phyloP scores from a whole-genome alignment of 352 stramenopile species.

The Pythium scleroteichum region DNA sequence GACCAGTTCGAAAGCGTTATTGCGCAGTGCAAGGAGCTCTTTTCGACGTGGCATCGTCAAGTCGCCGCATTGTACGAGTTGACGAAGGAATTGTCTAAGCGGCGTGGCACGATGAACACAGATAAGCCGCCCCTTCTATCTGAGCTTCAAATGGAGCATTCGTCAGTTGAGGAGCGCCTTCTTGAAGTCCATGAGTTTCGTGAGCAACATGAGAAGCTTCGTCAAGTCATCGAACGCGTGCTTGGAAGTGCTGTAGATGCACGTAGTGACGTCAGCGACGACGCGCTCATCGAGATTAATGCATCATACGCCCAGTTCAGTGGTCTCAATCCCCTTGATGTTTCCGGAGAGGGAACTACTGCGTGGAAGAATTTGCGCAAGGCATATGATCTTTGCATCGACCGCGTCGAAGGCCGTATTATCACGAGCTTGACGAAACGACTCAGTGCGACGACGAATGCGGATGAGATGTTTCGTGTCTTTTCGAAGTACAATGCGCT shows the following conservation, averaged over 20 bases:
- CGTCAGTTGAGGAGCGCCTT: slow-evolving; percentile 85
- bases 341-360: slow-evolving; percentile 76
- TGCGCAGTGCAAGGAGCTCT: slow-evolving; percentile 80
- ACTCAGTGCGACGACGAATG: slow-evolving; percentile 87
- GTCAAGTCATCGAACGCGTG: slow-evolving; percentile 86
- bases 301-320: slow-evolving; percentile 86
- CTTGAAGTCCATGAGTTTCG: slow-evolving; percentile 90
- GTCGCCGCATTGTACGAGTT: slow-evolving; percentile 84
- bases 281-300: slow-evolving; percentile 87
- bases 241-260: slow-evolving; percentile 58
- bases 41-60: slow-evolving; percentile 86
- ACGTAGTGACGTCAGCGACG: slow-evolving; percentile 67
- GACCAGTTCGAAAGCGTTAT: slow-evolving; percentile 82
- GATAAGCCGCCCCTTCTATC: slow-evolving; percentile 80
- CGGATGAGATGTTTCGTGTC: slow-evolving; percentile 96
- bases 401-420: slow-evolving; percentile 92
- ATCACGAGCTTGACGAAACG: slow-evolving; percentile 88
- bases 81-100: slow-evolving; percentile 84
- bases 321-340: slow-evolving; percentile 80
- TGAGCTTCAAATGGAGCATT: slow-evolving; percentile 86
- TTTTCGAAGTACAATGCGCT: slow-evolving; percentile 99
- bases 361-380: slow-evolving; percentile 88
- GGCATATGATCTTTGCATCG: slow-evolving; percentile 90
- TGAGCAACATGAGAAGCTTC: slow-evolving; percentile 90
- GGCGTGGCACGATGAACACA: slow-evolving; percentile 77